Evolutionary conservation across 1,139 yeast species (phyloP).

Genomic region (Hyphopichia buzzinii): DNA sequence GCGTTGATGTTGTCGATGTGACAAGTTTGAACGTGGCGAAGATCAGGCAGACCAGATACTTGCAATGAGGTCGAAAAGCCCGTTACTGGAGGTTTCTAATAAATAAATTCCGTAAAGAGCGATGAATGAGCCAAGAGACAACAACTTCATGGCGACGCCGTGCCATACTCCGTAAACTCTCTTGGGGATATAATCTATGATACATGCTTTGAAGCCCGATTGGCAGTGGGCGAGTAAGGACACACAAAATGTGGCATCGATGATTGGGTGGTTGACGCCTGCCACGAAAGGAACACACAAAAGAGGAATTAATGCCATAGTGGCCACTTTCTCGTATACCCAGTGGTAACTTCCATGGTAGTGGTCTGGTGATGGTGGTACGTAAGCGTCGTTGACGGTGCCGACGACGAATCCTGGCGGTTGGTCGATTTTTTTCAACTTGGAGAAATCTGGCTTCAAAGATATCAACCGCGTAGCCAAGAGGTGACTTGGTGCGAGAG

Average conservation of each 20-base stretch:
- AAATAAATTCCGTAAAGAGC: conserved; percentile 68
- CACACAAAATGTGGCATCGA: conserved; percentile 68
- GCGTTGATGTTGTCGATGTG: no score
- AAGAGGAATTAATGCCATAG: conserved; percentile 73
- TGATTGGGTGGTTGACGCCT: conserved; percentile 60
- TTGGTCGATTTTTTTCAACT: conserved; percentile 57
- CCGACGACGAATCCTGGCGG: conserved; percentile 76
- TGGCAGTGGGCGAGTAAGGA: conserved; percentile 71
- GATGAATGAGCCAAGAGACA: conserved; percentile 60
- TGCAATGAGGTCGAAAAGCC: conserved; percentile 48
- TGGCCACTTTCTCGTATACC: conserved; percentile 73
- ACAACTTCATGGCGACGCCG: conserved; percentile 57
- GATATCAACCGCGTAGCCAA: conserved; percentile 21
- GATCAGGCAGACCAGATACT: conserved; percentile 38
- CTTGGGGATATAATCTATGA: conserved; percentile 78
- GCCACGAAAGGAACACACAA: conserved; percentile 68
- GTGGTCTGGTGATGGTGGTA: conserved; percentile 57
- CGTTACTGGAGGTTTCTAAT: conserved; percentile 57
- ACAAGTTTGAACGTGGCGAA: no score
- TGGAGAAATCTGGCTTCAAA: conserved; percentile 47
- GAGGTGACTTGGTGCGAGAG: not conserved
- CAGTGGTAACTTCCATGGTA: conserved; percentile 87
- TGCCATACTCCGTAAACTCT: conserved; percentile 72
- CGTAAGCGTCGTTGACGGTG: conserved; percentile 77
- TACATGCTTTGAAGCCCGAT: conserved; percentile 81